phyloP scores from a whole-genome alignment of 2,329 filamentous ascomycete species.

The Claviceps maximensis region DNA sequence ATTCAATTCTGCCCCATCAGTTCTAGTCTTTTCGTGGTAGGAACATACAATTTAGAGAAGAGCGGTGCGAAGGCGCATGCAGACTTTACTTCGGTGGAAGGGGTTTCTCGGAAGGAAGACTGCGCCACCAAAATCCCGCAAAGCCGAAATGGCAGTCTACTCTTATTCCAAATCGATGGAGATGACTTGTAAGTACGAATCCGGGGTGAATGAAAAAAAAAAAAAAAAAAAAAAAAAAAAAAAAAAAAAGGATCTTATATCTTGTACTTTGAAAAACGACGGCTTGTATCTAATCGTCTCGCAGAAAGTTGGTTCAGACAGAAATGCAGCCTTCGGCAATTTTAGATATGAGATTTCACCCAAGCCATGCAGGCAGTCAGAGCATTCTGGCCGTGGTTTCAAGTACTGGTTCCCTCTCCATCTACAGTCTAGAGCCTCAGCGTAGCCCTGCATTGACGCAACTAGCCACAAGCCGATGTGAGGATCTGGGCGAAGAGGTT shows the following conservation, averaged over 20 bases:
- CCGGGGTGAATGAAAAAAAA: no score
- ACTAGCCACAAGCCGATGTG: constrained; percentile 30
- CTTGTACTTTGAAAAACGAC: not conserved
- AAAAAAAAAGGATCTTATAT: no score
- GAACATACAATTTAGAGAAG: constrained; percentile 67
- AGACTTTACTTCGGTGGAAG: constrained; percentile 6
- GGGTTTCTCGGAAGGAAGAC: constrained; percentile 9
- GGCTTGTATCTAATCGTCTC: not conserved
- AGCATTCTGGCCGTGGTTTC: constrained; percentile 60
- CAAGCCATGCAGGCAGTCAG: constrained; percentile 20
- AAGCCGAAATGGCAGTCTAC: constrained; percentile 58
- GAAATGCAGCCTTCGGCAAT: constrained; percentile 57
- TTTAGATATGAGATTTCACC: constrained; percentile 74
- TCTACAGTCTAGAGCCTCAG: constrained; percentile 43
- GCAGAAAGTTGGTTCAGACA: constrained; percentile 34
- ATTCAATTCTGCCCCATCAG: constrained; percentile 56
- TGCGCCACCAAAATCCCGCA: constrained; percentile 31
- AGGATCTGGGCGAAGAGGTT: constrained; percentile 39
- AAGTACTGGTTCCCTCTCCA: constrained; percentile 57
- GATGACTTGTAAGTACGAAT: constrained; percentile 40
- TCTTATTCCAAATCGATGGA: constrained; percentile 47
- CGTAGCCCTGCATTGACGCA: constrained; percentile 22
- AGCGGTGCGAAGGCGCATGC: constrained; percentile 16
- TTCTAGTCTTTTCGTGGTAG: constrained; percentile 59
- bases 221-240: no score